These are phyloP conservation scores for Fraxinus greggii DNA, from an alignment of 305 asterid species.

Conservation along the genomic window DNA sequence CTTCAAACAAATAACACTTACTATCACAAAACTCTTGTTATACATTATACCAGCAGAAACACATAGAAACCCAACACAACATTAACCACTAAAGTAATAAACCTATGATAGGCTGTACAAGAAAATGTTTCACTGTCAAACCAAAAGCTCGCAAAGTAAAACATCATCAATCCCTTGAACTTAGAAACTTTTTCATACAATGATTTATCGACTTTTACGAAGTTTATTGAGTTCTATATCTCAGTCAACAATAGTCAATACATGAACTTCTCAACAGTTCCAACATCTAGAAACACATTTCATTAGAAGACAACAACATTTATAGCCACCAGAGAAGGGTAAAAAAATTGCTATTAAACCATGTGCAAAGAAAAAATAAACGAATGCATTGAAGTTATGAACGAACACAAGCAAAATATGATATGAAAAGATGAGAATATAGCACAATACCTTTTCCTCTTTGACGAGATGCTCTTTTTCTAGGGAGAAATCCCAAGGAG, in stretches of 20 bases:
- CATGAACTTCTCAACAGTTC: background rate
- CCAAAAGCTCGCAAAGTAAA: background rate
- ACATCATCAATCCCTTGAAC: background rate
- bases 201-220: background rate
- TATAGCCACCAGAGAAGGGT: background rate
- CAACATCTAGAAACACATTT: background rate
- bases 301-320: background rate
- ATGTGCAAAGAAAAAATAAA: background rate
- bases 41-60: background rate
- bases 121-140: background rate
- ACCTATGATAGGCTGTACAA: background rate
- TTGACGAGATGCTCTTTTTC: constrained; percentile 76
- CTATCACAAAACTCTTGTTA: background rate
- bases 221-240: background rate
- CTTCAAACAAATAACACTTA: background rate
- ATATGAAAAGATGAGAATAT: background rate
- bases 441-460: constrained; percentile 66
- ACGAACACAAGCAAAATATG: background rate
- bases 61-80: background rate
- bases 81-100: background rate
- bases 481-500: constrained; percentile 86
- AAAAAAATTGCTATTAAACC: background rate
- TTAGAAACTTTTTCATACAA: background rate
- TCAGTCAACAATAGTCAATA: background rate
- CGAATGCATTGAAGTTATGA: background rate